Evolutionary conservation across 2,329 filamentous ascomycete species (phyloP), one percentile per base, ranked within the genome.

Genomic region (Cercospora sp.): DNA sequence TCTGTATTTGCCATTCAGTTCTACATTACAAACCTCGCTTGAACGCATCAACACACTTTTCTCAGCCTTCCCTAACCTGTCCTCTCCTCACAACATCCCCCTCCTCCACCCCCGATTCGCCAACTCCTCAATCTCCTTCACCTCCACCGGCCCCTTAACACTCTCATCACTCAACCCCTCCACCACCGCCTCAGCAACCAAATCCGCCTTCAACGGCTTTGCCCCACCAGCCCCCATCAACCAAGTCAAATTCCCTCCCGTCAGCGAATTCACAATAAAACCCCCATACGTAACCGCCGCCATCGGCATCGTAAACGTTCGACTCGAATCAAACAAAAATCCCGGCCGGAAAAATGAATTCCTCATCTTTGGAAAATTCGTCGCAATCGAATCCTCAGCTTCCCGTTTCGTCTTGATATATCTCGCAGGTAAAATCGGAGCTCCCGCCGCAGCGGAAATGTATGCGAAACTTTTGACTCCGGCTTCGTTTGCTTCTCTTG

Each of bases 321-420:
- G 87, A 67, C 90, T 93, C 64, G 84, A 86, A 78, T 98, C 95
- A 80, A 94, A 99, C 84, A 99, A 84, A 80, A 99, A 95, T 0
- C 91, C 91, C 10, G 94, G 89, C 31, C 95, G 86, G 64, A 97
- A 81, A 79, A 97, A 98, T 68, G 98, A 83, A 70, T 87, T 89
- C 20, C 95, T 87, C 86, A 96, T 88, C 28, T 84, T 79, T 0
- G 91, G 91, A 74, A 97, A 93, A 71, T 88, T 86, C 64, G 84
- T 86, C 33, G 89, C 82, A 74, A 97, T 92, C 28, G 88, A 86
- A 66, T 84, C 86, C 81, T 99, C 95, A 7, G 95, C 95, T 78
- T 97, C 92, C 71, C 95, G 85, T 82, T 99, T 99, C 13, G 94
- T 97, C 42, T 85, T 87, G 75, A 99, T 92, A 80, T 99, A 99